Base-by-base conservation (phyloP, 257 asterid species). In the Leptodermis oblonga region DNA sequence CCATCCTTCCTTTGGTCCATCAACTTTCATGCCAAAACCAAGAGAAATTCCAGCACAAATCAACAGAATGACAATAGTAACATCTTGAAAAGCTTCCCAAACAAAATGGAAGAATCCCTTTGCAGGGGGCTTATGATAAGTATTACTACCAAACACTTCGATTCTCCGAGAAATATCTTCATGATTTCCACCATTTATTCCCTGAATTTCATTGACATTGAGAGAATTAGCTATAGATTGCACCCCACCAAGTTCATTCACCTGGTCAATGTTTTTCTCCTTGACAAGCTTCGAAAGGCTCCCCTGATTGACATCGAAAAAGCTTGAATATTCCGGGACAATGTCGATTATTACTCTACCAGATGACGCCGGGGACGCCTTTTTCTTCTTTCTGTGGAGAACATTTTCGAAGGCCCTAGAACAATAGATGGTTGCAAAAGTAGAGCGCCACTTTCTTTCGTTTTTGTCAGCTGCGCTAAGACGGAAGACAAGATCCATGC, bases 1-100 rank as follows among this genome's bases (percentile, higher is more conserved):
- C 82, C 84, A 82, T 62, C 82, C 81, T 56, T 70, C 82, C 45
- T 73, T 67, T 4, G 70, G 70, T 34, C 83, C 86, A 34, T 81
- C 64, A 55, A 74, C 73, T 72, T 82, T 75, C 11, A 82, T 74
- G 18, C 87, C 87, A 64, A 82, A 69, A 22, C 78, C 80, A 45
- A 80, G 81, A 51, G 87, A 82, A 56, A 82, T 43, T 26, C 66
- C 63, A 55, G 83, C 84, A 37, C 84, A 82, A 5, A 74, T 49
- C 62, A 82, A 30, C 5, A 82, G 80, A 26, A 77, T 76, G 13
- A 71, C 66, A n/a, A 75, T 80, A 0, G 82, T 77, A 5, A 76
- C 79, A 66, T 83, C 81, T 7, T 73, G 72, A 18, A 75, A 72
- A 5, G 81, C 76, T 70, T 83, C 83, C 78, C 70, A 77, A 2